Percentiles rank a stretch among this genome's conserved stretches.
These are phyloP conservation scores for Alternaria ventricosa DNA, from an alignment of 2,329 filamentous ascomycete species.

Conservation along the genomic window DNA sequence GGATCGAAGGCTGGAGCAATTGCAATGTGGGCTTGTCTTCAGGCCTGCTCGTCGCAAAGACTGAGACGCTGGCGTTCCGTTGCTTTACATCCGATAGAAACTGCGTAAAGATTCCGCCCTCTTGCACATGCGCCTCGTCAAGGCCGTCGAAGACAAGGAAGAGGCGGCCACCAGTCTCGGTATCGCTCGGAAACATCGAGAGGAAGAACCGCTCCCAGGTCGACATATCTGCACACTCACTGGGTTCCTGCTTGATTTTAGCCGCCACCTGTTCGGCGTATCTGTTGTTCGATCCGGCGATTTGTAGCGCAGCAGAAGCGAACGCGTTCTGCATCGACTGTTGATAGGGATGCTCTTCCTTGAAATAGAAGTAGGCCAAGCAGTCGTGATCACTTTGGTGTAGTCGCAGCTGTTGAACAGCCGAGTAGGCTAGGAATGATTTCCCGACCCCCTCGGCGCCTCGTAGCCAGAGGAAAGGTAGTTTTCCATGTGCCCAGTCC, in stretches of 20 bases:
- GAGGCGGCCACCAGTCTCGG: neutral
- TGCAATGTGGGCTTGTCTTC: neutral
- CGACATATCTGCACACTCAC: neutral
- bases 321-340: constrained; percentile 31
- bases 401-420: neutral
- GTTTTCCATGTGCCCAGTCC: neutral
- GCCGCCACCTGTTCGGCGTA: constrained; percentile 41
- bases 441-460: constrained; percentile 2
- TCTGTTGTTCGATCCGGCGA: constrained; percentile 36
- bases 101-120: neutral
- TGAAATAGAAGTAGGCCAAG: constrained; percentile 48
- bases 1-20: neutral
- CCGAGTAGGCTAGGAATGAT: neutral
- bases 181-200: neutral
- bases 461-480: neutral
- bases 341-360: constrained; percentile 40
- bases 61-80: neutral
- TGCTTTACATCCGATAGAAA: neutral
- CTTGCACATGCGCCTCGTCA: neutral
- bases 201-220: neutral
- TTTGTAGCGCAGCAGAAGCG: constrained; percentile 36
- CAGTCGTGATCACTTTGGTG: neutral
- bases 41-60: neutral
- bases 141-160: constrained; percentile 1
- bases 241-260: constrained; percentile 35